Evolutionary conservation across 768 basidiomycete genomes (phyloP).

Genomic region (Tricholoma saponaceum): DNA sequence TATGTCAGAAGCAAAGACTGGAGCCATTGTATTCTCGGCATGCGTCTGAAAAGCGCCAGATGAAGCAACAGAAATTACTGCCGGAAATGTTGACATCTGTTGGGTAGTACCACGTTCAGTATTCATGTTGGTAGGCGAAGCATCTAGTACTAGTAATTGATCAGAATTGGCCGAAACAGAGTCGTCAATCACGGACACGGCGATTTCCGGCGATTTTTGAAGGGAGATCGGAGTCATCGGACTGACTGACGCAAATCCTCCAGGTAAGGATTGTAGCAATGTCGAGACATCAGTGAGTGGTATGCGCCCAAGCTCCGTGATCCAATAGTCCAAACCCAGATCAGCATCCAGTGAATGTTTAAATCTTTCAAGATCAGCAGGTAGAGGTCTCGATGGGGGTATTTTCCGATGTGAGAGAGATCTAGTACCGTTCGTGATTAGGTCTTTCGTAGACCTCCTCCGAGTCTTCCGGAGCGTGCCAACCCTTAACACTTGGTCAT

Average conservation of each 20-base stretch:
- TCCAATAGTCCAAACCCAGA: neutral
- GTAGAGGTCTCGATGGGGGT: neutral
- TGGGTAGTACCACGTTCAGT: neutral
- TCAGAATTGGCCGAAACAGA: neutral
- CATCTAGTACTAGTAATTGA: neutral
- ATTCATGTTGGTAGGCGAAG: neutral
- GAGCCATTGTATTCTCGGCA: too few species aligned
- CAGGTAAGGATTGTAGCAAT: neutral
- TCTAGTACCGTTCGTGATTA: neutral
- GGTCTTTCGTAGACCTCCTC: neutral
- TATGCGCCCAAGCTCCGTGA: neutral
- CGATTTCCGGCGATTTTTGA: neutral
- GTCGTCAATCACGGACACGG: neutral
- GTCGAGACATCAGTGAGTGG: neutral
- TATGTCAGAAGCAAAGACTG: too few species aligned
- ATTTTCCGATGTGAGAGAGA: neutral
- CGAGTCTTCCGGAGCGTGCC: too few species aligned
- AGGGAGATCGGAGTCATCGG: neutral
- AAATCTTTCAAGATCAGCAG: neutral
- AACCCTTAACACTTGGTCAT: neutral
- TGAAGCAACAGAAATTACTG: neutral
- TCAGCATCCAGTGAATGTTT: neutral
- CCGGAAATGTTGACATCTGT: neutral
- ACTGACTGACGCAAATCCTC: neutral
- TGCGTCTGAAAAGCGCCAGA: neutral